phyloP scores from a whole-genome alignment of 2,329 filamentous ascomycete genomes.

The Penicillium sp. region DNA sequence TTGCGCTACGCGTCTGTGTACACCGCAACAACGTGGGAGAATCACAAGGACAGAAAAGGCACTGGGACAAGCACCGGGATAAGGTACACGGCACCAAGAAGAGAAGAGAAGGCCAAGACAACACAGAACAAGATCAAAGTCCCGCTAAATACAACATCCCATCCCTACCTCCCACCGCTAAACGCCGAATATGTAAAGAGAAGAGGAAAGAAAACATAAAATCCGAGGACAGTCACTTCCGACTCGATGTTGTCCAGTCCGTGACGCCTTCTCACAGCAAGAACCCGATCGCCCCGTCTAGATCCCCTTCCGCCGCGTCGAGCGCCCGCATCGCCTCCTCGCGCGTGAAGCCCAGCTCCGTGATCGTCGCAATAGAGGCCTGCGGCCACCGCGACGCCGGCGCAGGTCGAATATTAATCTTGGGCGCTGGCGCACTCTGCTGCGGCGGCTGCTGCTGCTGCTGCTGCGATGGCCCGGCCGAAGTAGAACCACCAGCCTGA shows the following conservation, averaged over 20 bases:
- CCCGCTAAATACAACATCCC: slow-evolving; percentile 26
- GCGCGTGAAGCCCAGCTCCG: slow-evolving; percentile 74
- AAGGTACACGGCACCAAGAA: neutral
- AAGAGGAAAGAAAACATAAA: neutral
- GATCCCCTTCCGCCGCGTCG: slow-evolving; percentile 78
- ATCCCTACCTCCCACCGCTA: slow-evolving; percentile 7
- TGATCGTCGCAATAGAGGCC: slow-evolving; percentile 73
- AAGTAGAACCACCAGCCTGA: slow-evolving; percentile 28
- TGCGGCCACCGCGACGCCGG: slow-evolving; percentile 50
- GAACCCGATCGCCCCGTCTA: slow-evolving; percentile 83
- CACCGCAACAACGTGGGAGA: neutral
- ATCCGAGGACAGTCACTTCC: neutral
- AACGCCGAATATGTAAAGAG: slow-evolving; percentile 15
- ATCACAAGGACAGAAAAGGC: neutral
- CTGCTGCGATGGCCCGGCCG: slow-evolving; percentile 3
- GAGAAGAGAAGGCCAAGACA: neutral
- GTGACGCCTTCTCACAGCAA: slow-evolving; percentile 55
- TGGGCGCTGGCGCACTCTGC: slow-evolving; percentile 16
- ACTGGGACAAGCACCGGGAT: neutral
- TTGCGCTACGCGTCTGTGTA: slow-evolving; percentile 14
- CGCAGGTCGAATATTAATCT: slow-evolving; percentile 32
- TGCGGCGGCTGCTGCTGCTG: slow-evolving; percentile 14
- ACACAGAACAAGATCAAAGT: slow-evolving; percentile 2
- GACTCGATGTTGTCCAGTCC: neutral
- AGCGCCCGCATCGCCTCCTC: slow-evolving; percentile 78